Conservation (phyloP, 1,284 basidiomycete genomes). For the Athelia sp. region DNA sequence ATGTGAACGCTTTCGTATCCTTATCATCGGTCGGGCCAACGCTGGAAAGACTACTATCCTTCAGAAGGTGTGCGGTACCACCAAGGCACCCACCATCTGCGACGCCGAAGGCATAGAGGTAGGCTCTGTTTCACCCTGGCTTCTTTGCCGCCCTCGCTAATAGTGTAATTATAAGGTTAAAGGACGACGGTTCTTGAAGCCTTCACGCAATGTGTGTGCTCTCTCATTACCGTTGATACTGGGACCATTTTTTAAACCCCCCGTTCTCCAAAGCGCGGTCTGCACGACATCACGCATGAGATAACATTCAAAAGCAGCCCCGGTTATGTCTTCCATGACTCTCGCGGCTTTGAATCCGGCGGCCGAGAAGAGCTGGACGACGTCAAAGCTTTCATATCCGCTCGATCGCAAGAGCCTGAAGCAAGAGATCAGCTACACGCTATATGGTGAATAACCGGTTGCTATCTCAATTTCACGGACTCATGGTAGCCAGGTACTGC, state of each 20-base stretch:
- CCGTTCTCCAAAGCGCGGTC: slow-evolving; percentile 10
- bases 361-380: slow-evolving; percentile 11
- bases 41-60: slow-evolving; percentile 27
- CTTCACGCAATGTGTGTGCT: not conserved
- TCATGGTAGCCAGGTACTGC: not conserved
- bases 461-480: not conserved
- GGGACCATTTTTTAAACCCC: too few species aligned
- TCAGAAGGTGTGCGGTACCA: slow-evolving; percentile 20
- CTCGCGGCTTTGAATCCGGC: slow-evolving; percentile 22
- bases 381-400: slow-evolving; percentile 15
- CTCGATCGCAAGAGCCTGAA: not conserved
- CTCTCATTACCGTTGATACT: too few species aligned
- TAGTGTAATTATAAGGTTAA: not conserved
- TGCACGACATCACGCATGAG: slow-evolving; percentile 15
- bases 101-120: slow-evolving; percentile 6
- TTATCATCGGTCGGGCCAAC: slow-evolving; percentile 24
- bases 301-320: slow-evolving; percentile 9
- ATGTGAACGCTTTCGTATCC: slow-evolving; percentile 19
- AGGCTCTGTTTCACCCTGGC: too few species aligned
- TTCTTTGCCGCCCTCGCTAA: too few species aligned
- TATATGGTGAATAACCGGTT: slow-evolving; percentile 16
- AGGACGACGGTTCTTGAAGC: not conserved
- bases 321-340: slow-evolving; percentile 25
- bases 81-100: slow-evolving; percentile 14
- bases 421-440: slow-evolving; percentile 17